Evolutionary conservation across 129 eudicot genomes (phyloP), one percentile per base, ranked within the genome.

Genomic region (Pittosporum tobira): DNA sequence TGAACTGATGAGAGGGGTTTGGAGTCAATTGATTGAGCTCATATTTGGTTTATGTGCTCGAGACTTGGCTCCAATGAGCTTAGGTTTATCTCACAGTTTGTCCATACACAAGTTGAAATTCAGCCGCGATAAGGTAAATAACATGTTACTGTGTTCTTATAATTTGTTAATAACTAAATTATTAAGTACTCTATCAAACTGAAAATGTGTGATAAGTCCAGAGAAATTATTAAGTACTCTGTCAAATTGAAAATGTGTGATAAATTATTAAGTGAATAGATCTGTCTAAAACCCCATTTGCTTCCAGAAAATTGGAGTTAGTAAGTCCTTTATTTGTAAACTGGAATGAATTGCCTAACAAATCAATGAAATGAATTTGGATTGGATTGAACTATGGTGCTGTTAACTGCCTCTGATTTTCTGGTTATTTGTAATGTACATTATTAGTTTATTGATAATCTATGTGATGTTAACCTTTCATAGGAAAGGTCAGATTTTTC

Each of bases 1-100:
- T 88, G 96, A 88, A 69, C 78, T 88, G 54, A 84, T 88, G 91
- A 77, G 96, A 75, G 95, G 96, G 19, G 81, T 88, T 11, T 77
- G 95, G 66, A 81, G 88, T 64, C 90, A 84, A 43, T 62, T 85
- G 65, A 73, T 85, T 20, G 96, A 88, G 24, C 96, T 88, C 31
- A 88, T 84, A 46, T 59, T 84, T 48, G 96, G 94, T 59, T 69
- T 88, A 49, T 91, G 85, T 12, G 42, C 88, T 4, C 91, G 26
- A 79, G 94, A 81, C 67, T 52, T 81, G 63, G 85, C 88, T 50
- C 94, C 88, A 22, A 85, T 85, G 88, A 85, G 85, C 63, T 67
- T 85, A 72, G 88, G 88, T 20, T 75, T 81, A 61, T 84, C 88
- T 59, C 88, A 84, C 68, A 84, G 94, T 51, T 40, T 81, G 64